phyloP scores from a whole-genome alignment of 306 rosid species.

The Medicago arabica region DNA sequence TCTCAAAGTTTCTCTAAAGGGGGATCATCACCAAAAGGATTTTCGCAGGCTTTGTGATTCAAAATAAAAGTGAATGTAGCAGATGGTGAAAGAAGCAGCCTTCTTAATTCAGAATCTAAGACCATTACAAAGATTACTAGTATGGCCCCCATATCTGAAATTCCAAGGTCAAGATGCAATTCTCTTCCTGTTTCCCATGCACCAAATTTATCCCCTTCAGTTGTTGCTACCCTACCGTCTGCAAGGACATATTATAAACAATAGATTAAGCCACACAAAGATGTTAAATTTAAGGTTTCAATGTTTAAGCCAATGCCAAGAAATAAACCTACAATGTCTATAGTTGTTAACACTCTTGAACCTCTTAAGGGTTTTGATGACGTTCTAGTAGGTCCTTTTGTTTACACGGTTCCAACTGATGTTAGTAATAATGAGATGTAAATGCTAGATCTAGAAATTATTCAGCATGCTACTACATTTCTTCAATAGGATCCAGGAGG shows the following conservation, averaged over 20 bases:
- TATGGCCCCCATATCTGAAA: slow-evolving; percentile 50
- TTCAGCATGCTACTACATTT: no score
- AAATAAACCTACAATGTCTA: slow-evolving; percentile 72
- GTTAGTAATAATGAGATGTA: slow-evolving; percentile 6
- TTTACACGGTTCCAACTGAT: slow-evolving; percentile 64
- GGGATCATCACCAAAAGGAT: slow-evolving; percentile 60
- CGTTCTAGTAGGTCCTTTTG: slow-evolving; percentile 70
- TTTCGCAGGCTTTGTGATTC: slow-evolving; percentile 83
- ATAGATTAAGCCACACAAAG: slow-evolving; percentile 61
- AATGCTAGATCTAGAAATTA: no score
- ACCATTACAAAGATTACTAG: slow-evolving; percentile 60
- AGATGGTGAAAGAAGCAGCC: slow-evolving; percentile 85
- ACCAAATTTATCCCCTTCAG: slow-evolving; percentile 67
- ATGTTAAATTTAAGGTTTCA: slow-evolving; percentile 59
- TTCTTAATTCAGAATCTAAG: slow-evolving; percentile 66
- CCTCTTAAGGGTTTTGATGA: slow-evolving; percentile 81
- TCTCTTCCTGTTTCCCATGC: slow-evolving; percentile 89
- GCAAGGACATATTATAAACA: slow-evolving; percentile 68
- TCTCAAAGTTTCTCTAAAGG: slow-evolving; percentile 75
- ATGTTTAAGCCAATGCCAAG: slow-evolving; percentile 91
- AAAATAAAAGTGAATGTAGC: slow-evolving; percentile 64
- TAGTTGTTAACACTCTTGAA: slow-evolving; percentile 70
- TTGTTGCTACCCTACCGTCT: slow-evolving; percentile 71
- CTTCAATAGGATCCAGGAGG: no score
- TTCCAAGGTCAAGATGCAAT: slow-evolving; percentile 75